Evolutionary conservation across 2,329 filamentous ascomycete genomes (phyloP), one percentile per base, ranked within the genome.

Genomic region (Celoporthe dispersa): DNA sequence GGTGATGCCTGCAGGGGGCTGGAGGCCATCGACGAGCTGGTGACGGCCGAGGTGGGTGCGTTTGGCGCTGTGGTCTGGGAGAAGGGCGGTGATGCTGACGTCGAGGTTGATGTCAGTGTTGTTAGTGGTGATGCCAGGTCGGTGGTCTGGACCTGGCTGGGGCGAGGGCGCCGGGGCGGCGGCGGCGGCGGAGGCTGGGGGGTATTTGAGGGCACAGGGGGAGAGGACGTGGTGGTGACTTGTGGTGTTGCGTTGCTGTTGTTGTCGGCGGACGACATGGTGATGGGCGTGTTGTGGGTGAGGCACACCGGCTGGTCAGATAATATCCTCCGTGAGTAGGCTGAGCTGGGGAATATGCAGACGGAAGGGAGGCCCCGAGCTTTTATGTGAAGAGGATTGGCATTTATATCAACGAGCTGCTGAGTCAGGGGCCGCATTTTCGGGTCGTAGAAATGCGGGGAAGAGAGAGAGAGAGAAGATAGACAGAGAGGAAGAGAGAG

Each of bases 1-100:
- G 88, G 88, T 5, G 88, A 90, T 70, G 81, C 82, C 74, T 87
- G 84, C 69, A 82, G 83, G 19, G 86, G 87, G 75, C 82, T 86
- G 68, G 87, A 87, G 57, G 87, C 83, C 69, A 85, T 80, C 37
- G 87, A 87, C 25, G 87, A 88, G 68, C 83, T 81, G 80, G 86
- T 88, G 74, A 87, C 81, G 71, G 87, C 84, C 48, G 87, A 89
- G 53, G 81, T 77, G 44, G 87, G 85, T 55, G 85, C 76, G 85
- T 86, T 74, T 86, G 84, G 68, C n/a, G n/a, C n/a, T 87, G 82
- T 71, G 82, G 81, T 74, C 80, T 80, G 63, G 84, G 84, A 77
- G n/a, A 5, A 28, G 1, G 37, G 60, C 12, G 31, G 31, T 60
- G 31, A 35, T 9, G n/a, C n/a, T n/a, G n/a, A n/a, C n/a, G n/a